Evolutionary conservation across 805 yeast genomes (phyloP).

Genomic region (Wickerhamiella alocasiicola): DNA sequence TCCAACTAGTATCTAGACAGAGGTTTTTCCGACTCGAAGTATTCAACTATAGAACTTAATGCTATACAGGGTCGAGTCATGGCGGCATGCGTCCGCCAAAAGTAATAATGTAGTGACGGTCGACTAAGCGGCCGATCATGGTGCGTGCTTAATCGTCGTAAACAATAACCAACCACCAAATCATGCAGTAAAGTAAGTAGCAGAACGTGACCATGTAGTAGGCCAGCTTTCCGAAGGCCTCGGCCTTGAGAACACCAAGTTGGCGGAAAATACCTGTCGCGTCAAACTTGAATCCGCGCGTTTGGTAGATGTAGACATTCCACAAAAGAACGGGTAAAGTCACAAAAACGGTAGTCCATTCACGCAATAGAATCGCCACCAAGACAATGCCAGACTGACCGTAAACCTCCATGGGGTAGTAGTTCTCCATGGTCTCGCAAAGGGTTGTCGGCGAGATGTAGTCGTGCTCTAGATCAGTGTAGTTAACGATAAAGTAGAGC

Average conservation of each 20-base stretch:
- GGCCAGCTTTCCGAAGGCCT: slow-evolving; percentile 78
- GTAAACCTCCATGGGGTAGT: slow-evolving; percentile 60
- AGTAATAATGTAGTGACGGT: too few species aligned
- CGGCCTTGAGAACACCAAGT: slow-evolving; percentile 82
- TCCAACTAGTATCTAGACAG: too few species aligned
- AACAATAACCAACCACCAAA: slow-evolving; percentile 26
- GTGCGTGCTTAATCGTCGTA: too few species aligned
- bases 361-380: slow-evolving; percentile 71
- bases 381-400: slow-evolving; percentile 54
- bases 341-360: slow-evolving; percentile 79
- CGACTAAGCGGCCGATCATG: too few species aligned
- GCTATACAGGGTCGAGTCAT: too few species aligned
- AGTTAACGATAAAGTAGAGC: slow-evolving; percentile 20
- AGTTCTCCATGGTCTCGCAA: slow-evolving; percentile 75
- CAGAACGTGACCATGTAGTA: slow-evolving; percentile 87
- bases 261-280: slow-evolving; percentile 97
- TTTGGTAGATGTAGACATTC: slow-evolving; percentile 67
- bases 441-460: slow-evolving; percentile 95
- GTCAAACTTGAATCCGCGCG: slow-evolving; percentile 76
- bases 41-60: too few species aligned
- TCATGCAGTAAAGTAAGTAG: slow-evolving; percentile 92
- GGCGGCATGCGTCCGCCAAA: too few species aligned
- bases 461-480: slow-evolving; percentile 45
- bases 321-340: slow-evolving; percentile 75
- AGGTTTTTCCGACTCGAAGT: too few species aligned